Evolutionary conservation across 2,329 filamentous ascomycete genomes (phyloP).

Genomic region (Neurospora sp.): DNA sequence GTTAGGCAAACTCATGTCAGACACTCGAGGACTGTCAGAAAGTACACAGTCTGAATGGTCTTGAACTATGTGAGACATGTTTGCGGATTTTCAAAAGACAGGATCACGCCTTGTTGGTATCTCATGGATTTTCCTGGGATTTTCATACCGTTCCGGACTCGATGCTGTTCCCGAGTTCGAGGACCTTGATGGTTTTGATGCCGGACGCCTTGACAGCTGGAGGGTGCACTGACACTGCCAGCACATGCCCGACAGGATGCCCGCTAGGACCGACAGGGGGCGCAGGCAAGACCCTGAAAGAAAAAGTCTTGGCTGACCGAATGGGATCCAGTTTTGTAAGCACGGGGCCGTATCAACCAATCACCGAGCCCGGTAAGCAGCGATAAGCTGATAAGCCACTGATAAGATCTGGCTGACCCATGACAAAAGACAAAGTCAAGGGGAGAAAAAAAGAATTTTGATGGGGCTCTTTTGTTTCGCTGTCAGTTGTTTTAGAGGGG

Average conservation of each 20-base stretch:
- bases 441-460: constrained; percentile 1
- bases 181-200: neutral
- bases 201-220: neutral
- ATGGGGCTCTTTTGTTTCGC: neutral
- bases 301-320: neutral
- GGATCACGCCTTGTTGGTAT: no score
- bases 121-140: neutral
- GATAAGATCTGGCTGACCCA: constrained; percentile 1
- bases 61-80: neutral
- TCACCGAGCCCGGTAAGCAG: neutral
- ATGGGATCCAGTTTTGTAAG: neutral
- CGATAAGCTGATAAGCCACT: neutral
- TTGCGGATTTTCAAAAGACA: no score
- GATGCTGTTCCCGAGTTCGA: neutral
- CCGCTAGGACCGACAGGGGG: neutral
- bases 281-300: neutral
- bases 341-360: neutral
- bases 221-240: neutral
- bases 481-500: neutral
- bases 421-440: neutral
- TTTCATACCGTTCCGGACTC: neutral
- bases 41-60: neutral
- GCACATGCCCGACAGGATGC: neutral
- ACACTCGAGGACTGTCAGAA: neutral
- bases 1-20: neutral